These are phyloP conservation scores for Pyrrhoderma noxium DNA, from an alignment of 1,284 basidiomycete genomes.

Conservation along the genomic window DNA sequence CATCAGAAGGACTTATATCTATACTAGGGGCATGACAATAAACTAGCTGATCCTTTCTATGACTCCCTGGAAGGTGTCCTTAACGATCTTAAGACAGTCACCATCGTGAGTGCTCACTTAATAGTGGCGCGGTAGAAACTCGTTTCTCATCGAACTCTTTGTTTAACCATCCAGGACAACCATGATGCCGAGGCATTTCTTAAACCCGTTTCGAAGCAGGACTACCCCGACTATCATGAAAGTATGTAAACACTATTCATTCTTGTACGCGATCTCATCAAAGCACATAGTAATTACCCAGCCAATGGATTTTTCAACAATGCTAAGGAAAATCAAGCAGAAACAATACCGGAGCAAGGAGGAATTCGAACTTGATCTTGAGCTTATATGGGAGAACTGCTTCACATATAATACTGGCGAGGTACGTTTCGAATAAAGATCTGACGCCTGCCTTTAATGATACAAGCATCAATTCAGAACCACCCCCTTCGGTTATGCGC, in stretches of 20 bases:
- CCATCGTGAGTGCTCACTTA: constrained; percentile 47
- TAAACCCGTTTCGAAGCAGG: constrained; percentile 79
- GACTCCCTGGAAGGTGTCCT: constrained; percentile 86
- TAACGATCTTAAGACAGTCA: constrained; percentile 71
- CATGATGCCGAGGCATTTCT: constrained; percentile 85
- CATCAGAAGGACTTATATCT: constrained; percentile 18
- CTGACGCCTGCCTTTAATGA: background rate
- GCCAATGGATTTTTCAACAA: constrained; percentile 93
- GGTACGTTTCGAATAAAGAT: constrained; percentile 39
- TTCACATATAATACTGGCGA: constrained; percentile 86
- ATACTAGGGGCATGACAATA: constrained; percentile 58
- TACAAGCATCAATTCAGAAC: constrained; percentile 29
- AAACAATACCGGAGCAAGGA: constrained; percentile 90
- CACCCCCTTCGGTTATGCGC: constrained; percentile 82
- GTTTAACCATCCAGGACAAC: constrained; percentile 52
- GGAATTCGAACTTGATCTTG: constrained; percentile 89
- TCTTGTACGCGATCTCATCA: constrained; percentile 7
- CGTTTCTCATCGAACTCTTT: too few relatives aligned
- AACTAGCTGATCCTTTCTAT: constrained; percentile 83
- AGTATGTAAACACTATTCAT: constrained; percentile 39
- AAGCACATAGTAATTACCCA: constrained; percentile 64
- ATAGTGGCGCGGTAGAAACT: constrained; percentile 6
- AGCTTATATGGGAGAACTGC: constrained; percentile 97
- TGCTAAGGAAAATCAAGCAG: constrained; percentile 87
- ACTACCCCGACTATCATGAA: constrained; percentile 87